Percentiles rank a stretch among this genome's conserved stretches.
phyloP scores from a whole-genome alignment of 2,329 filamentous ascomycete species.

The Paracoccidioides lutzii region DNA sequence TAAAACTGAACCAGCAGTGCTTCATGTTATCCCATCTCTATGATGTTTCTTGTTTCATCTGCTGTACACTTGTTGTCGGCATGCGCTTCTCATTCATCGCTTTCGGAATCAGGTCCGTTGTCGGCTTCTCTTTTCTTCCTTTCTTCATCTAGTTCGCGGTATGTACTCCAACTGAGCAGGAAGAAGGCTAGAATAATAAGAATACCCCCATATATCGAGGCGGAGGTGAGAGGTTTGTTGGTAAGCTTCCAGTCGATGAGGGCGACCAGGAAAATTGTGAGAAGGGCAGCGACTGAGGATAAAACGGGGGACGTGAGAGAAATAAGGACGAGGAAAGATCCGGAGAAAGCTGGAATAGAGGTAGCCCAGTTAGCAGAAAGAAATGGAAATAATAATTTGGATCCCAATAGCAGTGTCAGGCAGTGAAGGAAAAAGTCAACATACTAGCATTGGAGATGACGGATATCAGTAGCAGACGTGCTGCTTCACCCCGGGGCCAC shows the following conservation, averaged over 20 bases:
- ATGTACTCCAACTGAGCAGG: constrained; percentile 84
- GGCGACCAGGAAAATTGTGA: constrained; percentile 95
- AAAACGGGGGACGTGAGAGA: constrained; percentile 85
- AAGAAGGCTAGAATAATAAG: constrained; percentile 81
- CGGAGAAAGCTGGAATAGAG: constrained; percentile 54
- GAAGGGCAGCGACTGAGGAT: constrained; percentile 77
- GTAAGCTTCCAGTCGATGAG: constrained; percentile 80
- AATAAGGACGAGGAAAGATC: constrained; percentile 85
- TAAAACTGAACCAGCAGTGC: too few relatives aligned
- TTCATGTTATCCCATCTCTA: too few relatives aligned
- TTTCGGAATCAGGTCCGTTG: constrained; percentile 31
- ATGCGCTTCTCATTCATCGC: constrained; percentile 18
- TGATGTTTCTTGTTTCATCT: background rate
- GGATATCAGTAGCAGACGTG: constrained; percentile 65
- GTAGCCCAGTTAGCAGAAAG: background rate
- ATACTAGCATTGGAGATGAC: constrained; percentile 72
- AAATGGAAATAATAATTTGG: constrained; percentile 4
- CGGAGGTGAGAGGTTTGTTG: constrained; percentile 58
- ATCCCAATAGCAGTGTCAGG: background rate
- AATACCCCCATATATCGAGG: constrained; percentile 67
- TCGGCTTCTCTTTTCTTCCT: constrained; percentile 44
- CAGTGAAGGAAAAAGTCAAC: constrained; percentile 17
- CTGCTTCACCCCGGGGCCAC: constrained; percentile 63
- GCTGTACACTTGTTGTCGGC: background rate
- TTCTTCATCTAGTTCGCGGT: constrained; percentile 82